Evolutionary conservation across 2,329 filamentous ascomycete species (phyloP).

Genomic region (Tolypocladium capitatum): DNA sequence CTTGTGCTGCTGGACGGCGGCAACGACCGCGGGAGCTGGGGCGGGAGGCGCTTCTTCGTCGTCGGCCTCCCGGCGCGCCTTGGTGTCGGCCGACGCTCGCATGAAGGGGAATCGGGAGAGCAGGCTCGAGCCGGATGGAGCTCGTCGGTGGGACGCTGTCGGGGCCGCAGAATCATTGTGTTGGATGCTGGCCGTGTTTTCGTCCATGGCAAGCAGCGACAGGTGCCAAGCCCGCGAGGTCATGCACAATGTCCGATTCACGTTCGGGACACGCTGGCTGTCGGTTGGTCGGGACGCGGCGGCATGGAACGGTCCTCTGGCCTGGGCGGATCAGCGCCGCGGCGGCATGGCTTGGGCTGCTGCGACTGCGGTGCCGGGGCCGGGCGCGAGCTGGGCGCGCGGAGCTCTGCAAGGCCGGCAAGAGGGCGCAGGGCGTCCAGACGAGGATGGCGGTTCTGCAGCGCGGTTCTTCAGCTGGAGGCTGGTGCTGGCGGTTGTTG

Average conservation of each 20-base stretch:
- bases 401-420: not conserved
- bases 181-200: not conserved
- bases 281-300: not conserved
- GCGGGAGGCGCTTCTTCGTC: slow-evolving; percentile 13
- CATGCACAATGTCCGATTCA: not conserved
- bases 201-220: slow-evolving; percentile 3
- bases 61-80: slow-evolving; percentile 16
- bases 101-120: slow-evolving; percentile 60
- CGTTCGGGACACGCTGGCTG: not conserved
- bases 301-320: not conserved
- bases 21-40: slow-evolving; percentile 14
- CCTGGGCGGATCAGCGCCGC: not conserved
- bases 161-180: slow-evolving; percentile 5
- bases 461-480: too few species aligned
- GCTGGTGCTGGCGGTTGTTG: not conserved
- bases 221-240: not conserved
- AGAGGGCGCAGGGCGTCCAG: not conserved
- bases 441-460: not conserved
- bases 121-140: slow-evolving; percentile 46
- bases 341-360: not conserved
- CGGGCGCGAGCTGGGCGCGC: not conserved
- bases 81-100: slow-evolving; percentile 25
- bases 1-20: slow-evolving; percentile 29
- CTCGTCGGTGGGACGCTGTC: slow-evolving; percentile 23
- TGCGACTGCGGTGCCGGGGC: not conserved